Evolutionary conservation across 805 yeast genomes (phyloP).

Genomic region (Candida saitoana): DNA sequence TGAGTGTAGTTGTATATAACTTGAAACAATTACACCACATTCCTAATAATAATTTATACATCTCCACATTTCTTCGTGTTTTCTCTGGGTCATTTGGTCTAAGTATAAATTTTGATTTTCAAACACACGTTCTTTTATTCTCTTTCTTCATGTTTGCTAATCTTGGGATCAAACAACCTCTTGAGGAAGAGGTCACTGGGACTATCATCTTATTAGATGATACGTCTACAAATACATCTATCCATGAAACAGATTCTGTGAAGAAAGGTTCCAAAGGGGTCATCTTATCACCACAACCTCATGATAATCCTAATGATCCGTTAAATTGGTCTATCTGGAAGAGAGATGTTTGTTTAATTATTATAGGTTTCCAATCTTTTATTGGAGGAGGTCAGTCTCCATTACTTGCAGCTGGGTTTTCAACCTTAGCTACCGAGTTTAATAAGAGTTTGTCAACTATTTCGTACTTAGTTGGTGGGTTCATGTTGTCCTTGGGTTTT

Average conservation of each 20-base stretch:
- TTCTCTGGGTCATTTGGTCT: no score
- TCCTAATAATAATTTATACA: background rate
- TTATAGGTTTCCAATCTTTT: slow-evolving; percentile 54
- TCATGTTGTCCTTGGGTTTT: slow-evolving; percentile 55
- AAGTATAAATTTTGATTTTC: background rate
- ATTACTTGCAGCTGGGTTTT: slow-evolving; percentile 54
- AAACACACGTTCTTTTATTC: background rate
- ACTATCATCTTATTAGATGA: slow-evolving; percentile 41
- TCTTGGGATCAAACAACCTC: slow-evolving; percentile 42
- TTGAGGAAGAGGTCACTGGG: slow-evolving; percentile 42
- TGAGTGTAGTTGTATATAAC: no score
- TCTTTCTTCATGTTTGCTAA: background rate
- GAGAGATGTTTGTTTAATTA: slow-evolving; percentile 49
- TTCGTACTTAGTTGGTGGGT: slow-evolving; percentile 54
- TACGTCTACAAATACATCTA: background rate
- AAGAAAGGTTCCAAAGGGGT: slow-evolving; percentile 48
- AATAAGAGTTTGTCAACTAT: slow-evolving; percentile 36
- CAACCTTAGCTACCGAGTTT: slow-evolving; percentile 40
- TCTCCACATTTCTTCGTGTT: background rate
- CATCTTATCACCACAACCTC: slow-evolving; percentile 59
- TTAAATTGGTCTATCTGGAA: slow-evolving; percentile 62
- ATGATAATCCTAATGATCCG: slow-evolving; percentile 60
- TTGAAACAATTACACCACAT: background rate
- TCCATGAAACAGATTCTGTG: slow-evolving; percentile 15
- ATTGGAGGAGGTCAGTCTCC: slow-evolving; percentile 63